Base-by-base conservation (phyloP, 2,329 filamentous ascomycete genomes). In the Knufia fluminis region DNA sequence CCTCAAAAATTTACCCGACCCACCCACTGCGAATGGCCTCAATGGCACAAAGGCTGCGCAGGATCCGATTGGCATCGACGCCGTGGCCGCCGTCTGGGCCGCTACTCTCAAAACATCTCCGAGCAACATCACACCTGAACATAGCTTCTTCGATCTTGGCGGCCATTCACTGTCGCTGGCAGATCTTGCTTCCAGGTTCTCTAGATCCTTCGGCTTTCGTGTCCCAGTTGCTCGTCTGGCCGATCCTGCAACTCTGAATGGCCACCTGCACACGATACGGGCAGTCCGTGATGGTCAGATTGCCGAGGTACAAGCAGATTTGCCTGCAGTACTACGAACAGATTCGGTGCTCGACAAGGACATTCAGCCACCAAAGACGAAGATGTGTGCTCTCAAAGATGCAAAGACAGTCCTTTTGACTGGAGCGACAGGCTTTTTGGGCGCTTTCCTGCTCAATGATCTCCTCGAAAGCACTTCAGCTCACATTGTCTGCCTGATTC, bases 121-220 rank as follows among this genome's bases (percentile, higher is more conserved):
- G 8, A 74, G 67, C 35, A 71, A 76, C 17, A 77, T 90, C 20
- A 84, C 82, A 46, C 61, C 76, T 1, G 80, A 86, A 53, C 82
- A 87, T 62, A 83, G 82, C 63, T 91, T 91, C 66, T 91, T 90
- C 62, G 86, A 90, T 52, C 70, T 91, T 1, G 86, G 86, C 31
- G 86, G 86, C 0, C 86, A 91, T 64, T 89, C 85, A 0, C 68
- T 91, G 47, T 80, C 80, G 1, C 76, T 91, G n/a, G 86, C 86
- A 0, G 83, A 88, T 52, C 73, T 91, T 22, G 80, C 85, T n/a
- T 80, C 80, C 22, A 78, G 80, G 28, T 64, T 90, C 12, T 80
- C 83, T 0, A 78, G 78, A 51, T 76, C 75, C 0, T 88, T 87
- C 59, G 85, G 84, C 3, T 85, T 90, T 62, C 77, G 81, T 0